A percentile compares a stretch with the other conserved stretches of the same genome.
Evolutionary conservation across 129 eudicot species (phyloP).

Genomic region (Arctium minus): DNA sequence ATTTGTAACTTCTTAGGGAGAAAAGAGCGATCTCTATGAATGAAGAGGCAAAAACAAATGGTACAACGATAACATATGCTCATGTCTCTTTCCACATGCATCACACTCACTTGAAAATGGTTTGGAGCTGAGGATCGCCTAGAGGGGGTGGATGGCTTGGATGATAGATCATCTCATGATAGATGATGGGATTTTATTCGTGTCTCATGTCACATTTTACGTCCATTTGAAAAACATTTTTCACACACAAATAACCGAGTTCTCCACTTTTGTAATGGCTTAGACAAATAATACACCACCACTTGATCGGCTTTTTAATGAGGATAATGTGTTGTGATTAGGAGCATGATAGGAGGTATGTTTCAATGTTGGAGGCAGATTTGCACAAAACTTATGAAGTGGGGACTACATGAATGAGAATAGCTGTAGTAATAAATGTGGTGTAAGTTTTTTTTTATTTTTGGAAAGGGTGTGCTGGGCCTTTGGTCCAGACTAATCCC

Average conservation of each 20-base stretch:
- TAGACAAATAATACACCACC: too few relatives aligned
- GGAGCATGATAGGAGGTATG: neutral
- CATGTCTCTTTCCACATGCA: constrained; percentile 12
- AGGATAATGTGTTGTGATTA: neutral
- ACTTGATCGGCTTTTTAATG: too few relatives aligned
- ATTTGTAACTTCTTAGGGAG: neutral
- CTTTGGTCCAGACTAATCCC: too few relatives aligned
- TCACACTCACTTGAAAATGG: neutral
- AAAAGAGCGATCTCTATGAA: neutral
- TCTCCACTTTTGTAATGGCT: too few relatives aligned
- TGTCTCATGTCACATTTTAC: neutral
- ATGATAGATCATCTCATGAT: neutral
- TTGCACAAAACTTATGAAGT: neutral
- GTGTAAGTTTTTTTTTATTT: too few relatives aligned
- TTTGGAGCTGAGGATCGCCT: neutral
- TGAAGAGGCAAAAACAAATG: constrained; percentile 3
- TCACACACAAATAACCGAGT: neutral
- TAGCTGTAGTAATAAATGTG: neutral
- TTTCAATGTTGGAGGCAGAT: neutral
- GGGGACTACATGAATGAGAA: neutral
- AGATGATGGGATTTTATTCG: neutral
- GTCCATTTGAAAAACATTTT: neutral
- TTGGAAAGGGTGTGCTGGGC: too few relatives aligned
- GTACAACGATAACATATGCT: constrained; percentile 18
- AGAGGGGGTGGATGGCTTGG: constrained; percentile 8